Conservation (phyloP, 2,329 filamentous ascomycete genomes). For the Arachnomyces sp. region DNA sequence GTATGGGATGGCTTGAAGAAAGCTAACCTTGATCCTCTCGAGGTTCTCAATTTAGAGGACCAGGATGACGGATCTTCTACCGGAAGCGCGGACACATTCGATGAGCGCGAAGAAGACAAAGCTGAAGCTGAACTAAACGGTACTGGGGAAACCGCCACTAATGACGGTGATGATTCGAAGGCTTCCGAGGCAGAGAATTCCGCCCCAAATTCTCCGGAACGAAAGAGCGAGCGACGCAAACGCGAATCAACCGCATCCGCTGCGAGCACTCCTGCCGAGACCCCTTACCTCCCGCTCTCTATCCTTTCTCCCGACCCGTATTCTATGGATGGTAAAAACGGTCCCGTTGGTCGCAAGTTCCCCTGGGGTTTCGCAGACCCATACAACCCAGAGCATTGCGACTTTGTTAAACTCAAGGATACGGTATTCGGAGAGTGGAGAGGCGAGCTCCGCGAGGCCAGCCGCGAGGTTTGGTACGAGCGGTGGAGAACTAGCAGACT, state of each 20-base stretch:
- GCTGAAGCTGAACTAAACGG: slow-evolving; percentile 23
- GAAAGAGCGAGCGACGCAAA: slow-evolving; percentile 10
- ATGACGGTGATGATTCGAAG: slow-evolving; percentile 11
- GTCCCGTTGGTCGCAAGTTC: slow-evolving; percentile 70
- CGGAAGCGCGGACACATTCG: slow-evolving; percentile 31
- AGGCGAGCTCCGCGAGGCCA: slow-evolving; percentile 79
- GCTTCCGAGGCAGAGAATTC: slow-evolving; percentile 2
- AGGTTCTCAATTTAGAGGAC: slow-evolving; percentile 75
- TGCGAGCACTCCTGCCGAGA: slow-evolving; percentile 29
- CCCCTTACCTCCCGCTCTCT: slow-evolving; percentile 75
- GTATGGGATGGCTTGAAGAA: slow-evolving; percentile 84
- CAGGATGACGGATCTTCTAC: slow-evolving; percentile 55
- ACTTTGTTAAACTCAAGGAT: slow-evolving; percentile 85
- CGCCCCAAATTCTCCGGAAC: too few relatives aligned
- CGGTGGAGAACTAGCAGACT: slow-evolving; percentile 67
- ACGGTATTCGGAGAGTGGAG: slow-evolving; percentile 92
- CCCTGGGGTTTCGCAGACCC: slow-evolving; percentile 97
- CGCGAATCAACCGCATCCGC: slow-evolving; percentile 20
- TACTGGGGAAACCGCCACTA: slow-evolving; percentile 19
- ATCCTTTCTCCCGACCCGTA: slow-evolving; percentile 92
- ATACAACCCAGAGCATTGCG: slow-evolving; percentile 83
- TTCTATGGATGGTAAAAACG: slow-evolving; percentile 45
- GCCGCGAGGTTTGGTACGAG: slow-evolving; percentile 90
- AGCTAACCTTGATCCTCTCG: slow-evolving; percentile 79
- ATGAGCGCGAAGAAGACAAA: slow-evolving; percentile 45